Base-by-base conservation (phyloP, 148 eudicot species). In the Persicaria tinctoria region DNA sequence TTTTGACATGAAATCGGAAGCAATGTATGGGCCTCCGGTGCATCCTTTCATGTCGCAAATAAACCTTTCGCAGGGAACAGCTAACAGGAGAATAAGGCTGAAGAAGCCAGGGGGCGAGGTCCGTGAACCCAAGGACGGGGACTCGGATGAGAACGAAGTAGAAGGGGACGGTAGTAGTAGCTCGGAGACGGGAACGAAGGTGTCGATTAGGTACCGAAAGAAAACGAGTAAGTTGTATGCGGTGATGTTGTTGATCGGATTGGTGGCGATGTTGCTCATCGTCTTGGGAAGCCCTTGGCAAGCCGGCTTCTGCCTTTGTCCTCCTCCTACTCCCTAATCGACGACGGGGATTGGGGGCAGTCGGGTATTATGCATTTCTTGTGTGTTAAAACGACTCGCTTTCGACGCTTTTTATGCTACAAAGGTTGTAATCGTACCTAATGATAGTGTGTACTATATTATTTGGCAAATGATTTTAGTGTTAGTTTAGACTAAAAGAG, bases 61-160 rank as follows among this genome's bases (percentile, higher is more conserved):
- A 20, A 54, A 63, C 60, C 86, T 86, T 9, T 59, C 76, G 54
- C 93, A 91, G 78, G 96, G 97, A 69, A 89, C 89, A 3, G 95
- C 93, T 48, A 77, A 76, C 69, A 79, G 93, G 74, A 81, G 97
- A 70, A 84, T 88, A 72, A 83, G 87, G 79, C 53, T 88, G 44
- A 79, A 73, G 13, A 76, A 76, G 79, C 70, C 12, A 8, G 78
- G 80, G 48, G 7, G 5, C 8, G 46, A 66, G 70, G 5, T 53
- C 49, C 20, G 5, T 46, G 48, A 48, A 47, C n/a, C 46, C 69
- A 9, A 62, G 72, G 74, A 77, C 53, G 70, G 56, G 73, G 20
- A 57, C 20, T 0, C 41, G 9, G 38, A 74, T 2, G 41, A 51
- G n/a, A 7, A 44, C 11, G 74, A 45, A 13, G 53, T 46, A 6